Percentiles rank a stretch among this genome's conserved stretches.
These are phyloP conservation scores for Pleurotus sapidus DNA, from an alignment of 768 basidiomycete genomes.

Conservation along the genomic window DNA sequence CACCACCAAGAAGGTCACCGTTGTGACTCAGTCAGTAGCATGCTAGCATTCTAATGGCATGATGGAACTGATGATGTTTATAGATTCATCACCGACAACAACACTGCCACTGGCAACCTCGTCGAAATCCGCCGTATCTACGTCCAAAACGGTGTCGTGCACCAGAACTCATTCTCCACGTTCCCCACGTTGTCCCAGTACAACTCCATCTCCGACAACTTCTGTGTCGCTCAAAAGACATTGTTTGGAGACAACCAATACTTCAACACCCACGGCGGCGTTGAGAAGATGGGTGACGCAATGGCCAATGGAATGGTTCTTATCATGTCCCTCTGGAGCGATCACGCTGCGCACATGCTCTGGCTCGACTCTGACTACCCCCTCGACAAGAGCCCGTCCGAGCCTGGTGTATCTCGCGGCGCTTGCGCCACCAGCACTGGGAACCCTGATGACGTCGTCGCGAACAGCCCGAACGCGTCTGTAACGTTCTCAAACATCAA, in stretches of 20 bases:
- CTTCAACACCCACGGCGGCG: constrained; percentile 22
- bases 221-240: constrained; percentile 31
- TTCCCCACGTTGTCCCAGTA: constrained; percentile 25
- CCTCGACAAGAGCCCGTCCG: constrained; percentile 15
- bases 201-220: constrained; percentile 35
- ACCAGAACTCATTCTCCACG: constrained; percentile 31
- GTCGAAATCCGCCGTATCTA: constrained; percentile 24
- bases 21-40: constrained; percentile 21
- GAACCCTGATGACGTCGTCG: constrained; percentile 31
- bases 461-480: constrained; percentile 22
- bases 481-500: constrained; percentile 41
- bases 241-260: constrained; percentile 28
- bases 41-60: too few species aligned
- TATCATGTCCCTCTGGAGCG: constrained; percentile 36
- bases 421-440: constrained; percentile 35
- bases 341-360: constrained; percentile 37
- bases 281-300: constrained; percentile 20
- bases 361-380: constrained; percentile 40
- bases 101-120: constrained; percentile 1
- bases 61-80: constrained; percentile 16
- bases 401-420: constrained; percentile 33
- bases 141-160: constrained; percentile 25
- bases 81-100: constrained; percentile 34
- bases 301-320: constrained; percentile 32
- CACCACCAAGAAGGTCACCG: constrained; percentile 34